Evolutionary conservation across 108 stramenopile genomes (phyloP).

Genomic region (Stephanodiscus minutulus): DNA sequence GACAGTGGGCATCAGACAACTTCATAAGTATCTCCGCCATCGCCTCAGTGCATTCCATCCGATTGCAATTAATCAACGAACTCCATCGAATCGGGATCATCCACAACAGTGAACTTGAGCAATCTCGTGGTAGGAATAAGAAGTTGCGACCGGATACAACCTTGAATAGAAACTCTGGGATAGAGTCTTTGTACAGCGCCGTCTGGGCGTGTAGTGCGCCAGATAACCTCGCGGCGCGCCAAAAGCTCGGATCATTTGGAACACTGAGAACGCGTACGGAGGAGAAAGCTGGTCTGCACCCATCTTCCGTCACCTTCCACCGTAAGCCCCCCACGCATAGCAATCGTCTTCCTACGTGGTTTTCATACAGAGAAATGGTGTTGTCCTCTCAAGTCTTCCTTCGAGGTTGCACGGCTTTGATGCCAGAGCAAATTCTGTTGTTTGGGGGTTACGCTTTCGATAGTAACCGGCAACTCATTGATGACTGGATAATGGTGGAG

Average conservation of each 20-base stretch:
- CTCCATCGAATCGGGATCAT: slow-evolving; percentile 16
- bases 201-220: slow-evolving; percentile 18
- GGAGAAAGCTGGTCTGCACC: slow-evolving; percentile 17
- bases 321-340: slow-evolving; percentile 20
- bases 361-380: slow-evolving; percentile 28
- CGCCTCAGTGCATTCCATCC: slow-evolving; percentile 11
- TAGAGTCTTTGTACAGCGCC: slow-evolving; percentile 16
- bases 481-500: slow-evolving; percentile 32
- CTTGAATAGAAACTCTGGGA: slow-evolving; percentile 15
- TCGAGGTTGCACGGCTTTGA: slow-evolving; percentile 20
- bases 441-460: slow-evolving; percentile 22
- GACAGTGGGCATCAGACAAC: slow-evolving; percentile 20
- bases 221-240: slow-evolving; percentile 20
- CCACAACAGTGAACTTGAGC: slow-evolving; percentile 5
- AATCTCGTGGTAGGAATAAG: slow-evolving; percentile 1
- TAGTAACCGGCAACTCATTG: background rate
- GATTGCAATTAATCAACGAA: slow-evolving; percentile 22
- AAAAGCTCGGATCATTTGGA: slow-evolving; percentile 26
- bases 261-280: slow-evolving; percentile 20
- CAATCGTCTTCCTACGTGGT: slow-evolving; percentile 11
- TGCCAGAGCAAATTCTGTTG: slow-evolving; percentile 20
- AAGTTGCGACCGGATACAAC: slow-evolving; percentile 5
- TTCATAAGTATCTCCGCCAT: slow-evolving; percentile 25
- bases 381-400: slow-evolving; percentile 30
- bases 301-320: slow-evolving; percentile 19